These are phyloP conservation scores for Cerrena zonata DNA, from an alignment of 1,284 basidiomycete genomes.

Conservation along the genomic window DNA sequence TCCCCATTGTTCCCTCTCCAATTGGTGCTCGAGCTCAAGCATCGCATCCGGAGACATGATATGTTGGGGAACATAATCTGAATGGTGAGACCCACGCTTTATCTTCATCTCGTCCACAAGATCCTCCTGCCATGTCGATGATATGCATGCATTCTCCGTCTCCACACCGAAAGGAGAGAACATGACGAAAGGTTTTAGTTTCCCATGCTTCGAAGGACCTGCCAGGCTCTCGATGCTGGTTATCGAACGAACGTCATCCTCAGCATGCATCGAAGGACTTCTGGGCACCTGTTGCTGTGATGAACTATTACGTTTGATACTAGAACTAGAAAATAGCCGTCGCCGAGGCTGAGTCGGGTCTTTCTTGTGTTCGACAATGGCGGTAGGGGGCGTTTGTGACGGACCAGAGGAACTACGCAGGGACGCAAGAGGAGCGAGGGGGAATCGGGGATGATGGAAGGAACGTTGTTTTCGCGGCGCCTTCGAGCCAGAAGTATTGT, in stretches of 20 bases:
- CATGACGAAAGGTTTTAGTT: constrained; percentile 21
- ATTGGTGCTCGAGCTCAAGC: constrained; percentile 48
- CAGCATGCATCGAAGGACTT: constrained; percentile 29
- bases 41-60: constrained; percentile 65
- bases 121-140: constrained; percentile 42
- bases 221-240: constrained; percentile 37
- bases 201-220: constrained; percentile 9
- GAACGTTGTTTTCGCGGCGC: constrained; percentile 32
- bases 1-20: constrained; percentile 26
- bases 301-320: constrained; percentile 44
- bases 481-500: constrained; percentile 13
- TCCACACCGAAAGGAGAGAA: constrained; percentile 22
- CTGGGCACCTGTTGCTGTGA: constrained; percentile 26
- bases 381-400: constrained; percentile 15
- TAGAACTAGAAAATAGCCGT: constrained; percentile 58
- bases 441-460: constrained; percentile 33
- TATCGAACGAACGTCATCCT: constrained; percentile 48
- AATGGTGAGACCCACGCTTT: constrained; percentile 21
- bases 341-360: constrained; percentile 31
- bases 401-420: constrained; percentile 20
- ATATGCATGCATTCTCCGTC: constrained; percentile 25
- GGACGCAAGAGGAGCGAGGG: constrained; percentile 29
- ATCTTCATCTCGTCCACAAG: constrained; percentile 1
- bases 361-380: not conserved
- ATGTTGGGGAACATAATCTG: constrained; percentile 53